Evolutionary conservation across 2,329 filamentous ascomycete species (phyloP).

Genomic region (Aspergillus proliferans): DNA sequence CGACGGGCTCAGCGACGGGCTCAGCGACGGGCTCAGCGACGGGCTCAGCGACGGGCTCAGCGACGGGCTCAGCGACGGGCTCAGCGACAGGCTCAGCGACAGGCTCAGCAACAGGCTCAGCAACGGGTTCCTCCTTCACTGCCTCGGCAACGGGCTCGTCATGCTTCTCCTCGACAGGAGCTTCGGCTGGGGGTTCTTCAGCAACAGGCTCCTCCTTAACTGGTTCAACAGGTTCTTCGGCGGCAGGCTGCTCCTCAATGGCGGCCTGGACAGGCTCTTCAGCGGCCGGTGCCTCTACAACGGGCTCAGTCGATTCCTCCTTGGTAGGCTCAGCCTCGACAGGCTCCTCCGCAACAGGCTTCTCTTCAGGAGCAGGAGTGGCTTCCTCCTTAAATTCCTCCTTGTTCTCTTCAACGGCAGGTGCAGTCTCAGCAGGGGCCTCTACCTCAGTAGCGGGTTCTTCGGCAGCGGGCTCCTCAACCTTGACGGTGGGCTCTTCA

Average conservation of each 20-base stretch:
- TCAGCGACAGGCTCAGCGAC: not conserved
- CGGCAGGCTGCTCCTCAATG: not conserved
- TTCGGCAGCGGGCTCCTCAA: not conserved
- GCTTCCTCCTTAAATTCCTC: not conserved
- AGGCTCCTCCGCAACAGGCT: conserved; percentile 2
- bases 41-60: not conserved
- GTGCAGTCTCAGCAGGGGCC: not conserved
- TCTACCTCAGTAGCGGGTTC: not conserved
- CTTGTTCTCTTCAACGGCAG: too few species aligned
- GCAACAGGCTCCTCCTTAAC: not conserved
- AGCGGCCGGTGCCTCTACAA: not conserved
- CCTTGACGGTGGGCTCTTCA: not conserved
- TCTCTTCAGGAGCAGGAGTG: conserved; percentile 2
- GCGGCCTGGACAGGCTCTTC: not conserved
- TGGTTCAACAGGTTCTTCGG: not conserved
- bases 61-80: not conserved
- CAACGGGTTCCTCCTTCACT: not conserved
- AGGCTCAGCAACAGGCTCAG: not conserved
- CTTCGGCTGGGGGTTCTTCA: conserved; percentile 2
- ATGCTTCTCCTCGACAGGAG: not conserved
- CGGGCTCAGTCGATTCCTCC: conserved; percentile 2
- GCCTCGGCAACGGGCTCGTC: not conserved
- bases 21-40: not conserved
- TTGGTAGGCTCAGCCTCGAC: conserved; percentile 1
- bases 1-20: too few species aligned